Conservation (phyloP, 2,329 filamentous ascomycete genomes). For the Colletotrichum eremochloae region DNA sequence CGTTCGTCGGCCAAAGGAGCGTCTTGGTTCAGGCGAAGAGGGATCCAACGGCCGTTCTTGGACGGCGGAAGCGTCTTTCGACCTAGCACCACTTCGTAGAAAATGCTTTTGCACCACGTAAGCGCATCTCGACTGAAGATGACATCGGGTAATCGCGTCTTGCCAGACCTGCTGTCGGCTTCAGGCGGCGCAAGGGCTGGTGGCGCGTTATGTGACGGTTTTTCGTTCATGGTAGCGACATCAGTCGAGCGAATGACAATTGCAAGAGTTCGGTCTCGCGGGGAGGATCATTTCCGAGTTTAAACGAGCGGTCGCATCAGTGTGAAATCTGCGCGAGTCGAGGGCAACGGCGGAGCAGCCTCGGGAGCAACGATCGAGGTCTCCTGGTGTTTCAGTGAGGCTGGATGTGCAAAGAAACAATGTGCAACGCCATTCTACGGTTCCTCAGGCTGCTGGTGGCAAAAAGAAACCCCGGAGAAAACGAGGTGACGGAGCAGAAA, state of each 20-base stretch:
- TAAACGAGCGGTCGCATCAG: conserved; percentile 18
- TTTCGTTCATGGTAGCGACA: conserved; percentile 25
- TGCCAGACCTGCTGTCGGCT: background rate
- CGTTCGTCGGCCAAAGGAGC: conserved; percentile 62
- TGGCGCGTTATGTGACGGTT: background rate
- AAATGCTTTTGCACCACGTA: conserved; percentile 48
- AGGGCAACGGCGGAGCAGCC: background rate
- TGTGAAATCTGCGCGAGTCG: conserved; percentile 5
- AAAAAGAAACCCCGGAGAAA: background rate
- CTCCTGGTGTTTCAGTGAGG: background rate
- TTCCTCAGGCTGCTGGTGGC: conserved; percentile 6
- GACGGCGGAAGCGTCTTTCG: conserved; percentile 78
- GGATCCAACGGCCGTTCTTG: conserved; percentile 74
- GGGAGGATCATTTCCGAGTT: background rate
- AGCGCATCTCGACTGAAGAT: conserved; percentile 21
- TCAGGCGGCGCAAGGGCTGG: conserved; percentile 3
- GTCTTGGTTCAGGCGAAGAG: conserved; percentile 55
- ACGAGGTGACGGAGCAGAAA: conserved; percentile 11
- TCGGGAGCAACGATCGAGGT: background rate
- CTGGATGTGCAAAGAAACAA: conserved; percentile 4
- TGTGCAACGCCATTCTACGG: conserved; percentile 22
- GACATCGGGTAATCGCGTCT: background rate
- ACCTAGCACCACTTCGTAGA: conserved; percentile 67
- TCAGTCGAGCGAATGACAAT: conserved; percentile 26
- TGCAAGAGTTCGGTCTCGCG: conserved; percentile 4